Evolutionary conservation across 2,329 filamentous ascomycete species (phyloP).

Genomic region (Verticillium nonalfalfae): DNA sequence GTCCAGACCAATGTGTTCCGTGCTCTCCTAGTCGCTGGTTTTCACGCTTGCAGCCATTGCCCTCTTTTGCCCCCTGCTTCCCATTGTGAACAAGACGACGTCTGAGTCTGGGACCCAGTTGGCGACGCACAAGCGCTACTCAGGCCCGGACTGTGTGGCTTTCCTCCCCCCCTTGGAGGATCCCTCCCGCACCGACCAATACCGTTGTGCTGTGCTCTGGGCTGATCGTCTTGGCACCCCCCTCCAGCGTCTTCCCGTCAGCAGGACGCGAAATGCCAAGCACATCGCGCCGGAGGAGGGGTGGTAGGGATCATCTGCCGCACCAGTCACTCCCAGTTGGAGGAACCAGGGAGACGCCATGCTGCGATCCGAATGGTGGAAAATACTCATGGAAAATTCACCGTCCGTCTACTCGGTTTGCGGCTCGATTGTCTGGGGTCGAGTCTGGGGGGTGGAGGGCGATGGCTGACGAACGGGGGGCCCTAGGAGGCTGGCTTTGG

Average conservation of each 20-base stretch:
- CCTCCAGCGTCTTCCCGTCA: background rate
- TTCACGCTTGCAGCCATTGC: background rate
- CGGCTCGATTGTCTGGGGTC: constrained; percentile 8
- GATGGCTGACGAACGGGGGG: constrained; percentile 1
- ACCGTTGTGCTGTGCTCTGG: background rate
- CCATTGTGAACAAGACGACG: background rate
- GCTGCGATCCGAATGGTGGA: constrained; percentile 10
- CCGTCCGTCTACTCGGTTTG: constrained; percentile 11
- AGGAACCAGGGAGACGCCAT: background rate
- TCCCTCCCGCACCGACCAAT: background rate
- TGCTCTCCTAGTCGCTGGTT: background rate
- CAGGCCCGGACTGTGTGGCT: background rate
- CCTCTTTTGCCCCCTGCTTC: background rate
- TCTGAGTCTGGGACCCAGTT: background rate
- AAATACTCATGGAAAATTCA: constrained; percentile 11
- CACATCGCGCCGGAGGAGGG: background rate
- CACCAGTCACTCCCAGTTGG: background rate
- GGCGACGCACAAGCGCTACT: background rate
- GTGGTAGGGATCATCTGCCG: background rate
- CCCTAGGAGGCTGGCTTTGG: background rate
- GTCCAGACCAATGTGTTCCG: background rate
- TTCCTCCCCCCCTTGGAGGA: background rate
- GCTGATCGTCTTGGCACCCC: background rate
- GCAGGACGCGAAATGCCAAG: background rate
- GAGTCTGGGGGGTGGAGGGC: background rate